These are phyloP conservation scores for Diaporthe sp. DNA, from an alignment of 2,329 filamentous ascomycete genomes.

Conservation along the genomic window DNA sequence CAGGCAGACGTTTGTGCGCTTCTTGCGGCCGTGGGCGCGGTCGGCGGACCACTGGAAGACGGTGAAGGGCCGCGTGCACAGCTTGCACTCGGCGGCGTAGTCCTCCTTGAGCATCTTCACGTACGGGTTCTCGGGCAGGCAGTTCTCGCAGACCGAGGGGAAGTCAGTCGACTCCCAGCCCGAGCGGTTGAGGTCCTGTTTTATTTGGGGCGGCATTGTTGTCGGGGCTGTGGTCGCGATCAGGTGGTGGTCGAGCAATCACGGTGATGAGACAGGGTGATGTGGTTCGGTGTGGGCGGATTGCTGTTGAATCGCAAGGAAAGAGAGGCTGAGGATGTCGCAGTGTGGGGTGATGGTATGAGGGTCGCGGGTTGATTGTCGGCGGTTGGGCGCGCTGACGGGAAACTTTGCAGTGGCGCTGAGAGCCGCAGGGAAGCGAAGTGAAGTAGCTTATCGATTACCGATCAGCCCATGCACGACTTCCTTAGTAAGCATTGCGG, in stretches of 20 bases:
- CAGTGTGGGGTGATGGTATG: conserved; percentile 16
- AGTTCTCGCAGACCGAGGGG: conserved; percentile 91
- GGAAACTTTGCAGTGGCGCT: conserved; percentile 31
- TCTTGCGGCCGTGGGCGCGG: conserved; percentile 87
- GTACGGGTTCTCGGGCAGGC: conserved; percentile 95
- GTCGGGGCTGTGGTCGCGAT: conserved; percentile 39
- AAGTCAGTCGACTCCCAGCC: conserved; percentile 97
- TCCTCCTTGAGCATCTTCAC: conserved; percentile 99
- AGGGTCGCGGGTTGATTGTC: not conserved
- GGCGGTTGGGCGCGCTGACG: not conserved
- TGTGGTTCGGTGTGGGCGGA: not conserved
- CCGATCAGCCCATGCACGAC: not conserved
- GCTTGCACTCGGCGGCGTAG: conserved; percentile 87
- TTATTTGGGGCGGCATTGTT: conserved; percentile 89
- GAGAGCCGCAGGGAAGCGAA: not conserved
- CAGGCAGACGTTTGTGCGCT: conserved; percentile 94
- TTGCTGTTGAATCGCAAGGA: not conserved
- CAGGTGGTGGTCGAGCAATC: not conserved
- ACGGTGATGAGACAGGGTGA: not conserved
- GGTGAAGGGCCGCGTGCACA: conserved; percentile 95
- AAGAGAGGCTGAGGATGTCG: conserved; percentile 22
- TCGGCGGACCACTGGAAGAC: conserved; percentile 96
- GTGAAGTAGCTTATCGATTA: conserved; percentile 21
- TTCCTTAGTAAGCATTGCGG: not conserved
- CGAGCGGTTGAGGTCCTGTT: conserved; percentile 93